Conservation (phyloP, 2,329 filamentous ascomycete species). For the Colletotrichum eremochloae region DNA sequence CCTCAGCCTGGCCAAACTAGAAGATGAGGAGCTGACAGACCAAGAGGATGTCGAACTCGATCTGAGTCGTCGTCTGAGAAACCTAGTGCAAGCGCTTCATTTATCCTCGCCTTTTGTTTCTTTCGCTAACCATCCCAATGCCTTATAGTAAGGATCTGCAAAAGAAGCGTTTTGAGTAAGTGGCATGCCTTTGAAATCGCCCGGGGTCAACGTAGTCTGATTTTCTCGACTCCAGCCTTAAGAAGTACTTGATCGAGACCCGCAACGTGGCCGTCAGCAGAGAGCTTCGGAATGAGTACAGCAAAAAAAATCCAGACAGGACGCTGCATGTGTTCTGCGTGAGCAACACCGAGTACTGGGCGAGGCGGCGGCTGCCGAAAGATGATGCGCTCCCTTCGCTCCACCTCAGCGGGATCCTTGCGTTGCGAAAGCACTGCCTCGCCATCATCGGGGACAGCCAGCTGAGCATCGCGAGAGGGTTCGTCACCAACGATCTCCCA, state of each 20-base stretch:
- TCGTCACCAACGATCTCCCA: slow-evolving; percentile 57
- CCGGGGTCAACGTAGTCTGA: neutral
- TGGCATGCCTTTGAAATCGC: neutral
- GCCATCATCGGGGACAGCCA: slow-evolving; percentile 59
- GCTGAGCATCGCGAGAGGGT: slow-evolving; percentile 51
- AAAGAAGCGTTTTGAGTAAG: slow-evolving; percentile 45
- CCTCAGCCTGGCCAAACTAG: slow-evolving; percentile 41
- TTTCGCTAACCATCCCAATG: neutral
- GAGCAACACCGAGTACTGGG: slow-evolving; percentile 60
- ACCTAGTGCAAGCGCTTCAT: neutral
- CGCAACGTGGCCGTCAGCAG: slow-evolving; percentile 54
- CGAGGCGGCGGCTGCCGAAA: slow-evolving; percentile 48
- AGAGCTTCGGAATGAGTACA: slow-evolving; percentile 50
- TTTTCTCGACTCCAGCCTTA: slow-evolving; percentile 46
- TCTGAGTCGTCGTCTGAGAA: neutral
- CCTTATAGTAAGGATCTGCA: neutral
- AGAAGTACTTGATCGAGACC: slow-evolving; percentile 52
- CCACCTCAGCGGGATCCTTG: slow-evolving; percentile 57
- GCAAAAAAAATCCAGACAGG: slow-evolving; percentile 43
- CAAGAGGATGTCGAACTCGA: slow-evolving; percentile 28
- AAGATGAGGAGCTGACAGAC: slow-evolving; percentile 36
- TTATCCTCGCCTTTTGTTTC: neutral
- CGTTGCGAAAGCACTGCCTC: slow-evolving; percentile 58
- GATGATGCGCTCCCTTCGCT: slow-evolving; percentile 51
- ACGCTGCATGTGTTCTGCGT: slow-evolving; percentile 57